These are phyloP conservation scores for Mortierella sp. DNA, from an alignment of 371 early-diverging fungal species.

Conservation along the genomic window DNA sequence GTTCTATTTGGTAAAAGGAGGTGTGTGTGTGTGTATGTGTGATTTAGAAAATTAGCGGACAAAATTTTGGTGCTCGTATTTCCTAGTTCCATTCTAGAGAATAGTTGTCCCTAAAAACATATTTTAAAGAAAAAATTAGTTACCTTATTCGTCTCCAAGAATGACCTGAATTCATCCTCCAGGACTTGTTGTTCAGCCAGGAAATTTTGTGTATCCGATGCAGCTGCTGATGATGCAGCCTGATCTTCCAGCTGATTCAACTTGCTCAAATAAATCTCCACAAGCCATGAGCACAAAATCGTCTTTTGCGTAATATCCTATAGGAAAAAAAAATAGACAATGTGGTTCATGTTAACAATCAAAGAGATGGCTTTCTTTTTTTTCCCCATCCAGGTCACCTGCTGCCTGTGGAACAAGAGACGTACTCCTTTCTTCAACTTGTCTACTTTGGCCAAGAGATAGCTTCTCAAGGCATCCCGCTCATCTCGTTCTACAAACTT, in stretches of 20 bases:
- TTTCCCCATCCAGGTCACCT: no score
- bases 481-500: conserved; percentile 84
- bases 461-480: conserved; percentile 78
- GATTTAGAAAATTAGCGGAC: no score
- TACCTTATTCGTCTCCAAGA: conserved; percentile 77
- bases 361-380: no score
- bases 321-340: neutral
- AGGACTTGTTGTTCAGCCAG: conserved; percentile 51
- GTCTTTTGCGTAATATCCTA: conserved; percentile 86
- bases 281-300: conserved; percentile 87
- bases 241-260: conserved; percentile 77
- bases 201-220: conserved; percentile 50
- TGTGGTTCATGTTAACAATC: no score
- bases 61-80: no score
- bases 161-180: conserved; percentile 74
- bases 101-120: no score
- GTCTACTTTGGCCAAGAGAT: conserved; percentile 75
- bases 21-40: neutral
- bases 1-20: conserved; percentile 21
- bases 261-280: conserved; percentile 84
- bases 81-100: no score
- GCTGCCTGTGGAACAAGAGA: neutral
- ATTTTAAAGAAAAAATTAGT: neutral
- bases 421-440: conserved; percentile 67
- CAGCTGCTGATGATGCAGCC: conserved; percentile 58